These are phyloP conservation scores for Alnus glutinosa DNA, from an alignment of 306 rosid species.

Conservation along the genomic window DNA sequence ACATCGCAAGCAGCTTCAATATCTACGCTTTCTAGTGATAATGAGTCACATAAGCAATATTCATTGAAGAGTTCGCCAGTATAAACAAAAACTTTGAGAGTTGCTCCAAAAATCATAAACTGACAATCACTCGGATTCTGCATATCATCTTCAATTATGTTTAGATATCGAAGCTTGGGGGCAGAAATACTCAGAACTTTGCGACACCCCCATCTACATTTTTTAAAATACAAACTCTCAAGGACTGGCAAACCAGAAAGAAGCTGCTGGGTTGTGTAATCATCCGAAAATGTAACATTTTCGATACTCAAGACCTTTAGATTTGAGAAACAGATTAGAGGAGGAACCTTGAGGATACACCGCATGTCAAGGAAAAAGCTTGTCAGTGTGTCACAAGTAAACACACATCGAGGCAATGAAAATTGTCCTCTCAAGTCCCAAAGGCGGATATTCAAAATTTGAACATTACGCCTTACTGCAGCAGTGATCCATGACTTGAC, in stretches of 20 bases:
- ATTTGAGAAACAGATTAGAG: background rate
- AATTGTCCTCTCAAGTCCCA: background rate
- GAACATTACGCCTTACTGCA: background rate
- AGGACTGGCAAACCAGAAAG: background rate
- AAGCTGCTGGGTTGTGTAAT: background rate
- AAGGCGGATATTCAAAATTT: background rate
- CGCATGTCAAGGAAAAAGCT: background rate
- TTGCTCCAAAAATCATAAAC: background rate
- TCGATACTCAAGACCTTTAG: background rate
- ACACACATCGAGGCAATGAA: background rate
- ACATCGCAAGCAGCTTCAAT: too few species aligned
- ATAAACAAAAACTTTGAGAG: background rate
- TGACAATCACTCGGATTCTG: background rate
- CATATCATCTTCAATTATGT: background rate
- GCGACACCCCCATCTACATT: background rate
- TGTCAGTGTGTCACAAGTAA: background rate
- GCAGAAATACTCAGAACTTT: background rate
- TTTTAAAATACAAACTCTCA: background rate
- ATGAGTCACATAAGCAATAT: background rate
- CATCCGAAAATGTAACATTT: background rate
- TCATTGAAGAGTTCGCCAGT: background rate
- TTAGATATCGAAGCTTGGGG: background rate
- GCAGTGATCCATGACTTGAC: background rate
- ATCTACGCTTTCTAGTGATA: background rate
- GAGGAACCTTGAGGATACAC: background rate